Base-by-base conservation (phyloP, 1,284 basidiomycete genomes). In the Sanghuangporus weigelae region DNA sequence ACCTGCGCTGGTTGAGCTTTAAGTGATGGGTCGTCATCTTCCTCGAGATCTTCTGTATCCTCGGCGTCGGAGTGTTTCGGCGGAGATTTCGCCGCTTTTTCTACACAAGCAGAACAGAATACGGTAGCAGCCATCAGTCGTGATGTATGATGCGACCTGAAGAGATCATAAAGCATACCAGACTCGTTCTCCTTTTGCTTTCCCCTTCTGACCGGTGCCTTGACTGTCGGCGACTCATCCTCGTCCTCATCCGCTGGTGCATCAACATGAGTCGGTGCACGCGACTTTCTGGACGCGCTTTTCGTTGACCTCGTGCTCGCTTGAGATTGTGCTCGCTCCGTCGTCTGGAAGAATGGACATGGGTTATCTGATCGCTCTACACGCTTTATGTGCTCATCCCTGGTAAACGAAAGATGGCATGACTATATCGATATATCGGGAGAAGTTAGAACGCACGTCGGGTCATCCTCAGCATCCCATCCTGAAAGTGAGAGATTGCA, bases 381-480 rank as follows among this genome's bases (percentile, higher is more conserved):
- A 56, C 88, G 84, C 67, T 81, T 82, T 39, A 78, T 78, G 68
- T 90, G 89, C 70, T 90, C 87, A 70, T 87, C 80, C 57, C 87
- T 89, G 69, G 63, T 57, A 36, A 11, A 58, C 19, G 61, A 66
- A 62, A 61, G 67, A 48, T 16, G 10, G 3, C 57, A 5, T 55
- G 54, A 46, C 48, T 46, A 21, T 6, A 46, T 19, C 16, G 44
- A n/a, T 7, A 7, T 40, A 50, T 57, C 26, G 12, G 16, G 19
- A 57, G 21, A 26, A 16, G 26, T 66, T 71, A 39, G 46, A 70
- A 74, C 85, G 60, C 74, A 90, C 93, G 85, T 73, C 23, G 93
- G 93, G 71, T 94, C 86, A 71, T 95, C 93, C 11, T 81, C 83
- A 40, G 79, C 76, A 63, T 93, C 91, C 93, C 93, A 95, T 5